These are phyloP conservation scores for Apiotrichum gamsii DNA, from an alignment of 1,284 basidiomycete species.

Conservation along the genomic window DNA sequence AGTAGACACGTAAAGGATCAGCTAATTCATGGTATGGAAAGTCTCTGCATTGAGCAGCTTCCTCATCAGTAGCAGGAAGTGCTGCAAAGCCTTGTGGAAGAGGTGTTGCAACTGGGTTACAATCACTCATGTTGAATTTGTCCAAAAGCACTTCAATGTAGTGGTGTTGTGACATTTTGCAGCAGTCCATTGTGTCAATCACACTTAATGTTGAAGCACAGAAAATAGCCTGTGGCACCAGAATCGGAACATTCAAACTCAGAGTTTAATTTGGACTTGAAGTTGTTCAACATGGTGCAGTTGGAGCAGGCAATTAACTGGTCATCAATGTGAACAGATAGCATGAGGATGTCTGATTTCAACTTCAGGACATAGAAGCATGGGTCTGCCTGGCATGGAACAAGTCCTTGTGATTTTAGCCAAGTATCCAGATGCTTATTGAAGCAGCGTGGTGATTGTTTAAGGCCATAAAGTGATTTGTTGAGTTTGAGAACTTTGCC, in stretches of 20 bases:
- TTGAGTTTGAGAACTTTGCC: constrained; percentile 11
- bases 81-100: constrained; percentile 11
- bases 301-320: constrained; percentile 23
- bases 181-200: constrained; percentile 8
- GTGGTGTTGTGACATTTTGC: constrained; percentile 20
- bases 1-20: too few species aligned
- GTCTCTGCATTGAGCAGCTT: constrained; percentile 5
- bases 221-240: constrained; percentile 22
- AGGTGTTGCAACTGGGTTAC: constrained; percentile 12
- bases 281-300: constrained; percentile 9
- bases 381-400: neutral
- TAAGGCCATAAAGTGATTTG: constrained; percentile 28
- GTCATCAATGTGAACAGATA: constrained; percentile 27
- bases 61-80: constrained; percentile 8
- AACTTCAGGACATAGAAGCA: neutral
- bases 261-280: constrained; percentile 16
- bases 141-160: constrained; percentile 18
- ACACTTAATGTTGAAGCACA: constrained; percentile 19
- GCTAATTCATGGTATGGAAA: too few species aligned
- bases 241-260: constrained; percentile 20
- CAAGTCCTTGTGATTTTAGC: neutral
- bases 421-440: constrained; percentile 9
- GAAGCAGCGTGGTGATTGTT: constrained; percentile 26
- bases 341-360: neutral
- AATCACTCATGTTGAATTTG: constrained; percentile 16